These are phyloP conservation scores for Boletus subcaerulescens DNA, from an alignment of 768 basidiomycete species.

Conservation along the genomic window DNA sequence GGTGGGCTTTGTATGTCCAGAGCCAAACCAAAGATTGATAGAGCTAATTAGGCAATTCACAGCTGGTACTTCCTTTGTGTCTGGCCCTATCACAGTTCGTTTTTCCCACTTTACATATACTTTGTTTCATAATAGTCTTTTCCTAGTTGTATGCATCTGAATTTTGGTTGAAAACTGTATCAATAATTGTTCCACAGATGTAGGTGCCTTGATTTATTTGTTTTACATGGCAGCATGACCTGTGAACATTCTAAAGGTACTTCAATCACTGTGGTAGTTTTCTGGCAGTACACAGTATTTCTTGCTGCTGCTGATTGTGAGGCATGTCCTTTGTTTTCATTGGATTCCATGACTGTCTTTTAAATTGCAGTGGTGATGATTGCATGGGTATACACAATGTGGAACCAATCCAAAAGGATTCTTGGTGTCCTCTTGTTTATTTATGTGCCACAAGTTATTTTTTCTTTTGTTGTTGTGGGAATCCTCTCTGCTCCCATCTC, in stretches of 20 bases:
- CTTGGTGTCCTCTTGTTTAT: neutral
- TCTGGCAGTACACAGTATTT: neutral
- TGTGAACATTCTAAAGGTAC: no score
- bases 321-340: neutral
- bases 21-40: neutral
- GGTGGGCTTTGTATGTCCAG: neutral
- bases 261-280: no score
- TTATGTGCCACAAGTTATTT: neutral
- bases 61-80: neutral
- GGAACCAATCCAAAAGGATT: neutral
- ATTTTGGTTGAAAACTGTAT: neutral
- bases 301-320: slow-evolving; percentile 4
- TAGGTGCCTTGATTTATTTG: neutral
- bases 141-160: neutral
- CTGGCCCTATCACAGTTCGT: neutral
- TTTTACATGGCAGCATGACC: no score
- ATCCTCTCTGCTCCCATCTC: neutral
- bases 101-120: no score
- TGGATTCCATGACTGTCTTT: neutral
- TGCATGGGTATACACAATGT: neutral
- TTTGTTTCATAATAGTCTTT: neutral
- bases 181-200: neutral
- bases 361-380: neutral
- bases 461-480: neutral
- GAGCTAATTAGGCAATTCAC: neutral